Evolutionary conservation across 2,329 filamentous ascomycete species (phyloP), one percentile per base, ranked within the genome.

Genomic region (Chrysosphaeria jannelii): DNA sequence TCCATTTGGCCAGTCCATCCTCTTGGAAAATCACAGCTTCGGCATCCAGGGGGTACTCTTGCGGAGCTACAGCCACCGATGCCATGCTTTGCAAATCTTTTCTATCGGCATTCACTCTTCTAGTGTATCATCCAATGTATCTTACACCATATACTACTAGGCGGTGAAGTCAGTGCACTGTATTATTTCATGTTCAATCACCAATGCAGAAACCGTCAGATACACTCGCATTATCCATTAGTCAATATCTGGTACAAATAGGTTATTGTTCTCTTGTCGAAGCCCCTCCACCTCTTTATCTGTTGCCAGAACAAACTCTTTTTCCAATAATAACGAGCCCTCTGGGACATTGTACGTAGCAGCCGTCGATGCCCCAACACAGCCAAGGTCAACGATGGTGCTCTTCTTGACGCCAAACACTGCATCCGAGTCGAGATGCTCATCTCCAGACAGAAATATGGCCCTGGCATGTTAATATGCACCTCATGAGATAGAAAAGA

Each of bases 331-430:
- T 24, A 59, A 59, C 12, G 49, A 55, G 6, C 60, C 69, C 32
- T 66, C 58, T 15, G 55, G 40, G 5, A 76, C 60, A 10, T 48
- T 52, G 37, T 78, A 71, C 35, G 60, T 47, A 31, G 50, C 41
- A 0, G 66, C 59, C 27, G 52, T 52, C 21, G 51, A 50, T 16
- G 39, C 51, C 42, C 44, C 48, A 23, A 33, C 60, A 47, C 35
- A 53, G 45, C 29, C 51, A 33, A 43, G 46, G 31, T 74, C 67
- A 9, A 76, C 52, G n/a, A 75, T 46, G 8, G 88, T 49, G 14
- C 67, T 74, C 38, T 75, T 54, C 41, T 88, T 89, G 27, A 88
- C 74, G 11, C 75, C 75, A 34, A 88, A 88, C 2, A 88, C 75
- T 0, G 74, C 71, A 37, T 88, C 75, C 0, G 68, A 72, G 1